Evolutionary conservation across 2,329 filamentous ascomycete species (phyloP), one percentile per base, ranked within the genome.

Genomic region (Zymoseptoria crescenta): DNA sequence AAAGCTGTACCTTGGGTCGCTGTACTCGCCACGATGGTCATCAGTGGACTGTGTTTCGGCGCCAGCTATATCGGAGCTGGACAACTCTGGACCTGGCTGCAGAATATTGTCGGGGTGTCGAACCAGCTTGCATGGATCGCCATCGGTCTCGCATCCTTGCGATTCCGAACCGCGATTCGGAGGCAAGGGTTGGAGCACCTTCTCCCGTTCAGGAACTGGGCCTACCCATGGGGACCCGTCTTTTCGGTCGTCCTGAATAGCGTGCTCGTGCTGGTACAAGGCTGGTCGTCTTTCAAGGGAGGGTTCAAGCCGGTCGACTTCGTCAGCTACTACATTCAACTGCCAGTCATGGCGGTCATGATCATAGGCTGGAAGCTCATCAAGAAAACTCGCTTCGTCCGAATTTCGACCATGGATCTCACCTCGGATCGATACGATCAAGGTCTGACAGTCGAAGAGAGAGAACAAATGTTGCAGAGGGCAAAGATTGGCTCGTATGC

Each of bases 71-170:
- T 87, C 56, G 65, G 84, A 0, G 84, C 84, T 0, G 84, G 85
- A 0, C 78, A 87, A 64, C 72, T 87, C 4, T 87, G 84, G 84
- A 80, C 78, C 0, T 87, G 85, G 84, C 72, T 87, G 19, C 84
- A 87, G 68, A 86, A 87, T 59, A 80, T 87, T 52, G 83, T 87
- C 57, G 84, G 84, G 9, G 85, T 87, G 0, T 86, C 84, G 0
- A 87, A 87, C 69, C 85, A 87, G 72, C 73, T 87, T 4, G 83
- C 82, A 54, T 87, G 85, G 84, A 80, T 83, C 64, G 78, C 82
- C 58, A 88, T 87, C 59, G 81, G 83, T 6, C 76, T 87, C 56
- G 81, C 85, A 0, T 87, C 83, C 0, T 73, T 87, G n/a, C 83
- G 85, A 27, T 87, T 87, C 75, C 82, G 85, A 27, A 73, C 76